Conservation (phyloP, 2,329 filamentous ascomycete species). For the Incumbomyces delicatus region DNA sequence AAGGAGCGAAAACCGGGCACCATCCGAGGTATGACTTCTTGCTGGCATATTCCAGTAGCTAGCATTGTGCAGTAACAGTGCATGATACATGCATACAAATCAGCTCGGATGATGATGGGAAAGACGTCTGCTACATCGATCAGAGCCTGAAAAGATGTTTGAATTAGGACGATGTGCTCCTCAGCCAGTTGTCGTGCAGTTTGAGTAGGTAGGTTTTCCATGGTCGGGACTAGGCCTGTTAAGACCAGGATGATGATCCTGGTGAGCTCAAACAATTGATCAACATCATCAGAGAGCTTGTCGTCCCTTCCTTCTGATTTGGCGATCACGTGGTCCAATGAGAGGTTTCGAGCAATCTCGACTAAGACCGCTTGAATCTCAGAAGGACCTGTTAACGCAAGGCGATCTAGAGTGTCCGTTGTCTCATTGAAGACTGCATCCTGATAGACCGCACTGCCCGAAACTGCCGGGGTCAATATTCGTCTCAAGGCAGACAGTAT, state of each 20-base stretch:
- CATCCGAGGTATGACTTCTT: conserved; percentile 77
- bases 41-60: conserved; percentile 76
- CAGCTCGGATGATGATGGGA: conserved; percentile 89
- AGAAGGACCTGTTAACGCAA: conserved; percentile 82
- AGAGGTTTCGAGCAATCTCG: conserved; percentile 82
- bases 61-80: conserved; percentile 94
- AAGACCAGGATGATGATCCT: conserved; percentile 91
- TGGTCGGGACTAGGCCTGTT: conserved; percentile 74
- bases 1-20: conserved; percentile 89
- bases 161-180: conserved; percentile 72
- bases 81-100: conserved; percentile 90
- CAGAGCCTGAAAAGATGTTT: conserved; percentile 71
- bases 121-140: conserved; percentile 95
- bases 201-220: conserved; percentile 35
- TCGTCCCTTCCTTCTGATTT: conserved; percentile 59
- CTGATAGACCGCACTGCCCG: conserved; percentile 91
- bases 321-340: conserved; percentile 83
- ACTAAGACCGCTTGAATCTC: conserved; percentile 88
- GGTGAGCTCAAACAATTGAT: conserved; percentile 93
- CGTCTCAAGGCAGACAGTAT: conserved; percentile 89
- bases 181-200: conserved; percentile 40
- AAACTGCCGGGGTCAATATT: conserved; percentile 87
- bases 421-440: conserved; percentile 94
- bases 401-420: conserved; percentile 86
- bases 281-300: conserved; percentile 89